phyloP scores from a whole-genome alignment of 306 rosid genomes.

The Vigna nakashimae region DNA sequence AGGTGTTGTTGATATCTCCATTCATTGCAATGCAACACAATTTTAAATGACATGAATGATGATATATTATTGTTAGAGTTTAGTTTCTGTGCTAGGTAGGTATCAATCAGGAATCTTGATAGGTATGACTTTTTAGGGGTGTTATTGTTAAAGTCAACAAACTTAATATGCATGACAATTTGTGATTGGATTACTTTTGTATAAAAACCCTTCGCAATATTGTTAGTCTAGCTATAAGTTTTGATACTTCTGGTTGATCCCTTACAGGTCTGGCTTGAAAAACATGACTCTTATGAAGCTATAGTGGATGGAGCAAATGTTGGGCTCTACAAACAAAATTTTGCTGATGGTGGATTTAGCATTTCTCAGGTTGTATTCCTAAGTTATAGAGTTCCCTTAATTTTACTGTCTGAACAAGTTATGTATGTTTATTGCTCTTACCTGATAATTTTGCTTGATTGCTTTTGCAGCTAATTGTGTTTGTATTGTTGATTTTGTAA shows the following conservation, averaged over 20 bases:
- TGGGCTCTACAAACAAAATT: no score
- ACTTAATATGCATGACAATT: not conserved
- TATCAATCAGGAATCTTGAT: not conserved
- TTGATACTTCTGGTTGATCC: not conserved
- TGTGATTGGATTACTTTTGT: not conserved
- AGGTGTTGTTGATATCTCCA: constrained; percentile 53
- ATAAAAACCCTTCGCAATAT: not conserved
- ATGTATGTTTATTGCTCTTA: no score
- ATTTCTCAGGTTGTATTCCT: no score
- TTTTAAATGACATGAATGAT: constrained; percentile 17
- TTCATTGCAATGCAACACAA: not conserved
- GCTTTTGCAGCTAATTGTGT: no score
- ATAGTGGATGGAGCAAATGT: constrained; percentile 95
- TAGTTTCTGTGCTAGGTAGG: not conserved
- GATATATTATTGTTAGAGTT: not conserved
- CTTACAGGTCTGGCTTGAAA: constrained; percentile 73
- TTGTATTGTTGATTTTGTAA: no score
- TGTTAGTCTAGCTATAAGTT: not conserved
- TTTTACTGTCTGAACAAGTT: no score
- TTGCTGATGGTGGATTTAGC: no score
- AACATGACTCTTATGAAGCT: constrained; percentile 63
- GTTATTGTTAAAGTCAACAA: no score
- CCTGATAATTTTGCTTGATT: no score
- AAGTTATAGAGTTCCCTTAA: no score
- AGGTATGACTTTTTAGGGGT: no score